Evolutionary conservation across 331 rosid species (phyloP).

Genomic region (Rosa hybrid): DNA sequence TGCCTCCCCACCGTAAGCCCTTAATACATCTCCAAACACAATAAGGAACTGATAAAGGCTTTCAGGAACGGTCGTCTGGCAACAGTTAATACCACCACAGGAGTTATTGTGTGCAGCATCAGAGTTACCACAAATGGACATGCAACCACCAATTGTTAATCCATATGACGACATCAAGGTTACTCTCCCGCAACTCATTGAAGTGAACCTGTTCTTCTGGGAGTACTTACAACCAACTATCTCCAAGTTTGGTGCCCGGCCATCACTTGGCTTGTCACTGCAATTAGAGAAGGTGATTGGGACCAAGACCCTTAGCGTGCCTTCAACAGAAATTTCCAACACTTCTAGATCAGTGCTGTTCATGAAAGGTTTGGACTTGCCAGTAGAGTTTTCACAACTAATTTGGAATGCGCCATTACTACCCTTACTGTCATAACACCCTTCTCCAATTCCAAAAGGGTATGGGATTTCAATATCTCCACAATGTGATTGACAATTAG

Average conservation of each 20-base stretch:
- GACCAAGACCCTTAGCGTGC: neutral
- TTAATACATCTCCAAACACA: neutral
- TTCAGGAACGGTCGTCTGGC: constrained; percentile 1
- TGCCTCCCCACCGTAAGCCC: too few relatives aligned
- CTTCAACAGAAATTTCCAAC: neutral
- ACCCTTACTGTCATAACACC: neutral
- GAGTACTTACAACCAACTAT: constrained; percentile 9
- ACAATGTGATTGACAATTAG: neutral
- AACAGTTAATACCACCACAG: constrained; percentile 21
- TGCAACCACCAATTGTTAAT: neutral
- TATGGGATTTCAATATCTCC: constrained; percentile 7
- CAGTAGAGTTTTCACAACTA: neutral
- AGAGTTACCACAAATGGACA: neutral
- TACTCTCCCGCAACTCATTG: constrained; percentile 6
- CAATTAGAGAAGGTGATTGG: constrained; percentile 23
- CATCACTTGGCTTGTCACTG: neutral
- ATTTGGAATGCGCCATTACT: neutral
- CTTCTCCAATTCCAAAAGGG: constrained; percentile 12
- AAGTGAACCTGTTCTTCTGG: constrained; percentile 9
- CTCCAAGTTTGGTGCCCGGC: constrained; percentile 1
- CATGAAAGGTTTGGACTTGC: neutral
- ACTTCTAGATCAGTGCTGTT: neutral
- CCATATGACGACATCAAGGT: neutral
- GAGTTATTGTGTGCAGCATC: neutral
- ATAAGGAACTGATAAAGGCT: neutral